Evolutionary conservation across 169 alveolate species (phyloP).

Genomic region (Plasmodium cynomolgi): DNA sequence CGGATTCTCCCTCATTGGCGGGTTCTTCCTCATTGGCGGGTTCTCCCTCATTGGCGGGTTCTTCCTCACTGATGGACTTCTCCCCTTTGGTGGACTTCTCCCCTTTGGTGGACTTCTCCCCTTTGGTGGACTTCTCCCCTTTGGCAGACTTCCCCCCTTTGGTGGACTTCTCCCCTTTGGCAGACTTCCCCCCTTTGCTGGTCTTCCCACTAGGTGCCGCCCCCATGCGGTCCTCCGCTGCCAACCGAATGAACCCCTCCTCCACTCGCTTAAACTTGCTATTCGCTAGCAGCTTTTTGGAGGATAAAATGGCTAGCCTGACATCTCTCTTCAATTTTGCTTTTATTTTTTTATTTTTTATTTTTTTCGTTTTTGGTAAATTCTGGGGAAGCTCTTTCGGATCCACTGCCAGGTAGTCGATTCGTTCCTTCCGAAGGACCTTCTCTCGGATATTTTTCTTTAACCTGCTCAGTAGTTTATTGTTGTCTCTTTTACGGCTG

Average conservation of each 20-base stretch:
- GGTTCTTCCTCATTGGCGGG: too few relatives aligned
- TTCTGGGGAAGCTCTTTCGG: not conserved
- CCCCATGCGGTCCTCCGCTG: too few relatives aligned
- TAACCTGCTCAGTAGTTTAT: not conserved
- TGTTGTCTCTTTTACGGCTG: not conserved
- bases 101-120: not conserved
- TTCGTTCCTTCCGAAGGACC: not conserved
- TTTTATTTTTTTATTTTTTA: constrained; percentile 48
- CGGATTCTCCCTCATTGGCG: not conserved
- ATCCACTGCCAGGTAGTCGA: not conserved
- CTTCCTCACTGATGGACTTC: not conserved
- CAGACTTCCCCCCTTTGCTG: too few relatives aligned
- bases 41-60: too few relatives aligned
- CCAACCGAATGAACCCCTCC: constrained; percentile 41
- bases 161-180: not conserved
- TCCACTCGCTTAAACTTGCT: constrained; percentile 3
- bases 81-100: not conserved
- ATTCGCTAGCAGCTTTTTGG: constrained; percentile 31
- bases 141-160: too few relatives aligned
- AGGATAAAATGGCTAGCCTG: constrained; percentile 36
- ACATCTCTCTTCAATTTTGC: constrained; percentile 30
- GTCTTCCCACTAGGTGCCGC: too few relatives aligned
- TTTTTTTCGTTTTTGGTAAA: constrained; percentile 58
- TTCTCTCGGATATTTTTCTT: not conserved
- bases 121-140: not conserved